phyloP scores from a whole-genome alignment of 2,329 filamentous ascomycete genomes.

The Alternaria panax region DNA sequence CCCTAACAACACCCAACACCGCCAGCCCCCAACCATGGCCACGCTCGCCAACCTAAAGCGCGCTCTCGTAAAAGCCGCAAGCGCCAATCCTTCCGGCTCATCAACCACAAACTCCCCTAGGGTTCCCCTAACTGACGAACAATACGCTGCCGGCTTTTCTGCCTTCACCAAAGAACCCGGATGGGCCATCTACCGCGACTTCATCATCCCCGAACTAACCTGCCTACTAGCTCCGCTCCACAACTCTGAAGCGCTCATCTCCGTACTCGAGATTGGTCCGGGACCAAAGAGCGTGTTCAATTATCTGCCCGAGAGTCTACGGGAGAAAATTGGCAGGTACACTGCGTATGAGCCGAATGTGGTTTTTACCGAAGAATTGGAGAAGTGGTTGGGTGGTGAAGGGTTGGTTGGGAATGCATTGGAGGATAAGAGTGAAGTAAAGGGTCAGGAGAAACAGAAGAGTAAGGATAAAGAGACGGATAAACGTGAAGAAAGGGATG shows the following conservation, averaged over 20 bases:
- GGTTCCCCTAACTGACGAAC: background rate
- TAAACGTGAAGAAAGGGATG: background rate
- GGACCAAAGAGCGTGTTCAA: conserved; percentile 64
- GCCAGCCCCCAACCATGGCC: background rate
- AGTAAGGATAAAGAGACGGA: no score
- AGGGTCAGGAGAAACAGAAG: no score
- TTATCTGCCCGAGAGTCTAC: conserved; percentile 54
- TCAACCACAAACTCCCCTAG: background rate
- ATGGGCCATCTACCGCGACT: conserved; percentile 52
- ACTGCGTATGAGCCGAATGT: conserved; percentile 62
- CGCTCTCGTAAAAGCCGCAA: background rate
- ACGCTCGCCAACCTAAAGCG: background rate
- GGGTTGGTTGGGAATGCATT: no score
- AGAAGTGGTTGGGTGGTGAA: conserved; percentile 50
- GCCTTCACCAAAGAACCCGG: conserved; percentile 49
- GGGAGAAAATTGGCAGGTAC: conserved; percentile 59
- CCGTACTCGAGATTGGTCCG: conserved; percentile 67
- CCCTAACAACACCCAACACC: background rate
- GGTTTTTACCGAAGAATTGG: conserved; percentile 55
- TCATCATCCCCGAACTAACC: conserved; percentile 54
- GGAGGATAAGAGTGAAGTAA: no score
- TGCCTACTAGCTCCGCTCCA: conserved; percentile 54
- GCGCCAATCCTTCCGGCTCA: no score
- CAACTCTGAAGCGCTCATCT: conserved; percentile 54
- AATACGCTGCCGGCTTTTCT: conserved; percentile 52